phyloP scores from a whole-genome alignment of 306 rosid genomes.

The Casuarina glauca region DNA sequence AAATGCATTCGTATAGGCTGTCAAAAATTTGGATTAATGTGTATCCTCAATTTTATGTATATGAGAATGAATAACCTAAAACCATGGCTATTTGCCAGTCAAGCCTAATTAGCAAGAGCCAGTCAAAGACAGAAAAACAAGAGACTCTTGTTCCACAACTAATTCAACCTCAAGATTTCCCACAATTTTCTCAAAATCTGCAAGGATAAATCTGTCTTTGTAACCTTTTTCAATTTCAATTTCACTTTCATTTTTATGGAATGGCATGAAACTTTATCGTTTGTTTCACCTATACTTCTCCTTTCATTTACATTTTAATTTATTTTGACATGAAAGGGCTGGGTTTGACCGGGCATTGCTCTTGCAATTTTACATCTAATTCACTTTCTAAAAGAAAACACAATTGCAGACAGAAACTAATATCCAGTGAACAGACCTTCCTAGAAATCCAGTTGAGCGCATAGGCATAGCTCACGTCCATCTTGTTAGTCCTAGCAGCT shows the following conservation, averaged over 20 bases:
- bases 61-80: neutral
- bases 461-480: constrained; percentile 86
- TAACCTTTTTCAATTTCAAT: neutral
- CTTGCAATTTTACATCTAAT: neutral
- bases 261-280: neutral
- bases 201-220: neutral
- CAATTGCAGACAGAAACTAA: constrained; percentile 14
- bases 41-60: neutral
- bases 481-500: constrained; percentile 68
- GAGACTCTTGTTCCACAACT: neutral
- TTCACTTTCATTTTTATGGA: neutral
- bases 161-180: neutral
- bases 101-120: neutral
- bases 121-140: neutral
- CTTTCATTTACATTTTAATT: neutral
- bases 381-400: constrained; percentile 1
- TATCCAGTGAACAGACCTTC: constrained; percentile 54
- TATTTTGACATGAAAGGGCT: constrained; percentile 1
- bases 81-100: neutral
- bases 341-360: neutral
- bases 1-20: neutral
- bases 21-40: neutral
- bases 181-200: neutral
- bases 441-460: constrained; percentile 97
- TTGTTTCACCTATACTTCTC: too few relatives aligned